Evolutionary conservation across 768 basidiomycete species (phyloP).

Genomic region (Kwoniella dejecticola): DNA sequence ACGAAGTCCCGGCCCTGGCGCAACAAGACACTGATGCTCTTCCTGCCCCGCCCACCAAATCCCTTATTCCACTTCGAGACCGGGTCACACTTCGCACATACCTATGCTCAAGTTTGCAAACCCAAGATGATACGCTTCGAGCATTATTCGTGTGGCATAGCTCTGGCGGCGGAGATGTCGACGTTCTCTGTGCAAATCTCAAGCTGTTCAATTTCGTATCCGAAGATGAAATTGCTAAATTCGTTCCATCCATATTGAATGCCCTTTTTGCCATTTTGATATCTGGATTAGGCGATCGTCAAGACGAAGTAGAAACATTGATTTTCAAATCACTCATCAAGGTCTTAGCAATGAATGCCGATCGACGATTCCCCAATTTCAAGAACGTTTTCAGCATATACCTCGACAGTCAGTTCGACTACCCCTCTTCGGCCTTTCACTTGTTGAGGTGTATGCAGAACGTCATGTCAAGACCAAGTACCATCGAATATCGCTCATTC

Average conservation of each 20-base stretch:
- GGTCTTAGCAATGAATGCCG: slow-evolving; percentile 87
- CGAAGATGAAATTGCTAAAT: slow-evolving; percentile 93
- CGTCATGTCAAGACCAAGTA: slow-evolving; percentile 72
- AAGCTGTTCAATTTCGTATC: slow-evolving; percentile 86
- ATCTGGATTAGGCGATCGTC: slow-evolving; percentile 68
- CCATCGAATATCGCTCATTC: slow-evolving; percentile 76
- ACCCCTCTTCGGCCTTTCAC: slow-evolving; percentile 75
- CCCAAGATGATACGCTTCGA: slow-evolving; percentile 83
- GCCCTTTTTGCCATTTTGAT: slow-evolving; percentile 85
- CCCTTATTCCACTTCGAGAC: slow-evolving; percentile 66
- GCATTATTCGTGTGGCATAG: slow-evolving; percentile 67
- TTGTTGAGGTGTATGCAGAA: slow-evolving; percentile 86
- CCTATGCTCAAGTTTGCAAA: slow-evolving; percentile 87
- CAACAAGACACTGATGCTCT: slow-evolving; percentile 58
- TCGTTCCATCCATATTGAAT: slow-evolving; percentile 86
- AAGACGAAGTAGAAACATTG: slow-evolving; percentile 75
- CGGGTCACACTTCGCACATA: slow-evolving; percentile 79
- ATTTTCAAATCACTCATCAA: slow-evolving; percentile 90
- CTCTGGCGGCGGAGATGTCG: slow-evolving; percentile 60
- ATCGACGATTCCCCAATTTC: slow-evolving; percentile 93
- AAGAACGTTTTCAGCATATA: slow-evolving; percentile 90
- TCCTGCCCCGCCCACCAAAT: slow-evolving; percentile 60
- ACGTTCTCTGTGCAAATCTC: slow-evolving; percentile 70
- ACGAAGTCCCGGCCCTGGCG: slow-evolving; percentile 66
- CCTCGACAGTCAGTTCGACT: slow-evolving; percentile 84